A percentile compares a stretch with the other conserved stretches of the same genome.
Conservation (phyloP, 2,329 filamentous ascomycete species). For the Fusarium sp. region DNA sequence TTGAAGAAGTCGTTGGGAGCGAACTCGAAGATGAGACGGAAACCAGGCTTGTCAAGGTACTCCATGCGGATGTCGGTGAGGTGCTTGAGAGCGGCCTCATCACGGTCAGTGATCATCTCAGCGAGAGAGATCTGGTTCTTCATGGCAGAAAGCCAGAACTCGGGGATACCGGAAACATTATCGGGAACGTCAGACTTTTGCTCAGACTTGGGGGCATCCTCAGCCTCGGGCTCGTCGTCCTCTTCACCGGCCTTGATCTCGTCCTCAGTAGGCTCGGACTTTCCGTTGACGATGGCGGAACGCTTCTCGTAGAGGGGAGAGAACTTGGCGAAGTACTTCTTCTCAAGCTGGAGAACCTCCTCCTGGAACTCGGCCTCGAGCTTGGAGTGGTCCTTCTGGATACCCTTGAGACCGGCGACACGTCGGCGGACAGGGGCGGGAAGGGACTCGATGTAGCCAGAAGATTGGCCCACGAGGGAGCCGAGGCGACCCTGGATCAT, state of each 20-base stretch:
- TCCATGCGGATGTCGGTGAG: slow-evolving; percentile 97
- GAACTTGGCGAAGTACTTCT: slow-evolving; percentile 99
- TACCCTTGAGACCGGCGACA: slow-evolving; percentile 94
- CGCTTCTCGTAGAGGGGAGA: slow-evolving; percentile 97
- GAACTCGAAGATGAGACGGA: slow-evolving; percentile 98
- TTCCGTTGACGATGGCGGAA: slow-evolving; percentile 90
- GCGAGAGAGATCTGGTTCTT: slow-evolving; percentile 98
- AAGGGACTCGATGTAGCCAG: slow-evolving; percentile 97
- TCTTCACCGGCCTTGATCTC: slow-evolving; percentile 90
- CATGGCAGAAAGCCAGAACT: slow-evolving; percentile 99
- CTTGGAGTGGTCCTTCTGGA: slow-evolving; percentile 98
- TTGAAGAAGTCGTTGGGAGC: slow-evolving; percentile 95
- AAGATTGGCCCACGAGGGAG: slow-evolving; percentile 91
- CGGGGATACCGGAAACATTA: slow-evolving; percentile 82
- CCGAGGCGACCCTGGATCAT: slow-evolving; percentile 99
- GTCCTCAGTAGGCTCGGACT: slow-evolving; percentile 83
- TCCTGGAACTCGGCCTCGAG: slow-evolving; percentile 98
- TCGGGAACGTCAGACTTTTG: slow-evolving; percentile 67
- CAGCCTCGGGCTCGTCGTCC: slow-evolving; percentile 78
- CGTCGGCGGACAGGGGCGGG: slow-evolving; percentile 89
- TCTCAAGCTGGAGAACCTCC: slow-evolving; percentile 96
- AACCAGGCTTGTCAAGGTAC: slow-evolving; percentile 97
- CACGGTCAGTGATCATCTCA: slow-evolving; percentile 98
- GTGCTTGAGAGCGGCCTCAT: slow-evolving; percentile 91
- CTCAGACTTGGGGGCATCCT: slow-evolving; percentile 68